Base-by-base conservation (phyloP, 164 flowering plant species). In the Stephania japonica region DNA sequence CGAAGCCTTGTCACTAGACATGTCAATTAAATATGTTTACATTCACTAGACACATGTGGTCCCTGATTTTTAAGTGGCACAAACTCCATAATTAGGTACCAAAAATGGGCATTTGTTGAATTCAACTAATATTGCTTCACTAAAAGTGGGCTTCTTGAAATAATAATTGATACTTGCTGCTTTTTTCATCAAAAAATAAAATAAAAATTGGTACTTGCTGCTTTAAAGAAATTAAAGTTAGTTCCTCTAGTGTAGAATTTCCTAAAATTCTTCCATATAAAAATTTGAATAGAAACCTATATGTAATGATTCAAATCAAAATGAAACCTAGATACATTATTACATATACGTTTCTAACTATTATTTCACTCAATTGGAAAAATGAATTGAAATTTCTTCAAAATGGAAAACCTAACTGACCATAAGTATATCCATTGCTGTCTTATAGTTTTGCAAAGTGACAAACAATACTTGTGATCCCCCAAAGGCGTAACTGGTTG, bases 401-500 rank as follows among this genome's bases (percentile, higher is more conserved):
- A 69, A 69, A 49, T 13, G 19, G 67, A 65, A 50, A 71, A 76
- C 32, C 73, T 19, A 26, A 21, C 12, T 32, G 43, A 49, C 44
- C 9, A 18, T 14, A 44, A 43, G 47, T 69, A 26, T 64, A 16
- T 63, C 25, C 38, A 32, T 49, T 64, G 24, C 2, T 59, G 21
- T 25, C 43, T 56, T 24, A 21, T 59, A 59, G 64, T 59, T 43
- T 32, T 50, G 67, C 44, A 79, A 65, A 69, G 19, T 67, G 75
- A 69, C 71, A 73, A 79, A 66, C 7, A 24, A 73, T 47, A 19
- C 42, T 65, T 21, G 67, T 68, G 70, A 63, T 44, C 47, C 25
- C 47, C 72, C 69, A 61, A 78, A 75, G 75, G 65, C 68, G 75
- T 21, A 72, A 75, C 69, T 69, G 42, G 72, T 70, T 41, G 47